These are phyloP conservation scores for Physcomitrellopsis africana DNA, from an alignment of 225 moss, liverwort and hornwort species.

Conservation along the genomic window DNA sequence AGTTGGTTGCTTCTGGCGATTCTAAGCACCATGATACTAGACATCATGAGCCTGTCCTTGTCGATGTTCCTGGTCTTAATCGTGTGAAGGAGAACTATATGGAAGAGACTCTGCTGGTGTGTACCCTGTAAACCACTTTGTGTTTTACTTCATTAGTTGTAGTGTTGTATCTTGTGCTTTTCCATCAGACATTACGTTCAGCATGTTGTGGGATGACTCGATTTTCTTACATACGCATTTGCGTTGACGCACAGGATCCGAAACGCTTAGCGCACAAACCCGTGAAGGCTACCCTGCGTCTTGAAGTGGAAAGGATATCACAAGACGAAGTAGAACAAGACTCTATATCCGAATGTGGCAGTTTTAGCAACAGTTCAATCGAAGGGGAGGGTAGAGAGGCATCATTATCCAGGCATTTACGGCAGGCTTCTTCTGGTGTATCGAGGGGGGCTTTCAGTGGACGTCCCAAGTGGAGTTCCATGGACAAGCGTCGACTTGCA, in stretches of 20 bases:
- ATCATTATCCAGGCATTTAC: slow-evolving; percentile 52
- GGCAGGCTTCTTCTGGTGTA: slow-evolving; percentile 47
- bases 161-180: neutral
- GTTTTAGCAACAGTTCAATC: slow-evolving; percentile 73
- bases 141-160: neutral
- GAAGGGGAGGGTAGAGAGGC: slow-evolving; percentile 71
- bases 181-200: neutral
- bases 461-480: slow-evolving; percentile 61
- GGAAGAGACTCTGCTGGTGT: slow-evolving; percentile 80
- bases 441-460: slow-evolving; percentile 60
- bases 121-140: neutral
- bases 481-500: slow-evolving; percentile 69
- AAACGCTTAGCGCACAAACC: slow-evolving; percentile 83
- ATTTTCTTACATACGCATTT: slow-evolving; percentile 5
- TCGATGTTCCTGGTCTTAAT: slow-evolving; percentile 82
- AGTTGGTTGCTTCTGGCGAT: slow-evolving; percentile 35
- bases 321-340: slow-evolving; percentile 72
- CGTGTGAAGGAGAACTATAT: slow-evolving; percentile 87
- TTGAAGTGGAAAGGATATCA: slow-evolving; percentile 73
- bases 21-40: slow-evolving; percentile 45
- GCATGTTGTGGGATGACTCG: neutral
- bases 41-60: slow-evolving; percentile 70
- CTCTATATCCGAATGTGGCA: slow-evolving; percentile 72
- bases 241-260: slow-evolving; percentile 56
- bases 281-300: slow-evolving; percentile 75